Evolutionary conservation across 1,284 basidiomycete species (phyloP), one percentile per base, ranked within the genome.

Genomic region (Ceratobasidium sp.): DNA sequence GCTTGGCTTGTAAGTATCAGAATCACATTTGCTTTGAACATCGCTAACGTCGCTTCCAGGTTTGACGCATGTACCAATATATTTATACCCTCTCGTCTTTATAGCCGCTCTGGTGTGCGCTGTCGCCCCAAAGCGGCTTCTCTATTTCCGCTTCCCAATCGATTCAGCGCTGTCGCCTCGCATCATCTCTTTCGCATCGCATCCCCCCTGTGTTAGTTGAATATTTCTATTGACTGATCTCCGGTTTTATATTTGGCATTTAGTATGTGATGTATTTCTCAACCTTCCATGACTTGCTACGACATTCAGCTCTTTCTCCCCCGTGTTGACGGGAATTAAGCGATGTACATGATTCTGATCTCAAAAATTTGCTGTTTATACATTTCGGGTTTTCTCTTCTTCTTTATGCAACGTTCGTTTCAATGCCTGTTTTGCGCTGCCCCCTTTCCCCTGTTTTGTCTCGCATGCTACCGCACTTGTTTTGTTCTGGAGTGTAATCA

Each of bases 141-240:
- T 65, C 39, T 5, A 13, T 6, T 20, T 64, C 31, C 61, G 23
- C 26, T n/a, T n/a, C 39, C 45, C 63, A 31, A 47, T 39, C 45
- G 61, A 64, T 64, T 65, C 63, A 33, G 63, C 63, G 63, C 63
- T 65, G 63, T 65, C 63, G 63, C 63, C 23, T 65, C 20, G 63
- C 63, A 65, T 65, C 63, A 65, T 42, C 28, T 33, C 39, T 45
- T 49, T 65, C 63, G 63, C 63, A 65, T 65, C 31, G 39, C 45
- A 45, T 65, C 63, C 63, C 45, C 58, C 37, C 58, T 65, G 63
- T 65, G 39, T 65, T 49, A 65, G 63, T 65, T 65, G 63, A 65
- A 65, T 65, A 65, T 65, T 65, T 47, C 63, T 65, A 65, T 65
- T 65, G 42, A 13, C 26, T 65, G 61, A 39, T 39, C 33, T 65